Evolutionary conservation across 2,329 filamentous ascomycete genomes (phyloP).

Genomic region (Periglandula ipomoeae): DNA sequence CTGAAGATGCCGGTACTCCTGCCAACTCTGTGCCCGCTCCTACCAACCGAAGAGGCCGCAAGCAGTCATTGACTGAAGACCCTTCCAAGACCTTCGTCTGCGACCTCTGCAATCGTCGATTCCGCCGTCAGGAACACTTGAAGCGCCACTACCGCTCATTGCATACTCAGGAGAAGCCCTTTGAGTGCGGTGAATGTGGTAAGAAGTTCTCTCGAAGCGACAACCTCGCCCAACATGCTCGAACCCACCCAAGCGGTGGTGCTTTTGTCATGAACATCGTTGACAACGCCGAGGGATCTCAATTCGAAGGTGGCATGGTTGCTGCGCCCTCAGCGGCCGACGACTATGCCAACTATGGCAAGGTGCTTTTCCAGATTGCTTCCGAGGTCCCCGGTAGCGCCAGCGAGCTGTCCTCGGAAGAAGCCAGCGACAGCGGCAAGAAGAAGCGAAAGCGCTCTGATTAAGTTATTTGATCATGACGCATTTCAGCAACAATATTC

Average conservation of each 20-base stretch:
- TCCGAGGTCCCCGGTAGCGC: slow-evolving; percentile 61
- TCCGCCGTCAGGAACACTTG: slow-evolving; percentile 95
- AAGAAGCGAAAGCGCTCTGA: slow-evolving; percentile 70
- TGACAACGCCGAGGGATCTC: slow-evolving; percentile 53
- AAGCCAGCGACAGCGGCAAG: slow-evolving; percentile 37
- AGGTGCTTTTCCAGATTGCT: slow-evolving; percentile 74
- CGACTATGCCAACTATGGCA: slow-evolving; percentile 61
- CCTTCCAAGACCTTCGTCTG: slow-evolving; percentile 98
- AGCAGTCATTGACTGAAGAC: slow-evolving; percentile 96
- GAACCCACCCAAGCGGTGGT: slow-evolving; percentile 75
- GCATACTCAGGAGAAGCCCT: slow-evolving; percentile 97
- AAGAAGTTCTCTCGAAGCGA: slow-evolving; percentile 99
- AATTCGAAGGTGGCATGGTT: slow-evolving; percentile 32
- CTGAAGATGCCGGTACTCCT: slow-evolving; percentile 32
- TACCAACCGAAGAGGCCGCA: slow-evolving; percentile 86
- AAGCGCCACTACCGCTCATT: slow-evolving; percentile 98
- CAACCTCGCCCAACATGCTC: slow-evolving; percentile 91
- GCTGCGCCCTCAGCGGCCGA: slow-evolving; percentile 37
- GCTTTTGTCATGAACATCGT: slow-evolving; percentile 87
- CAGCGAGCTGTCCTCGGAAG: slow-evolving; percentile 48
- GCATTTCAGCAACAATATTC: slow-evolving; percentile 1
- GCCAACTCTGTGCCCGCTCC: slow-evolving; percentile 41
- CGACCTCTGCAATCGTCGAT: slow-evolving; percentile 90
- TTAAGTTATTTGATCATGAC: slow-evolving; percentile 24
- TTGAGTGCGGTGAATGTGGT: slow-evolving; percentile 93